phyloP scores from a whole-genome alignment of 345 rosid species.

The Eucalyptus pauciflora region DNA sequence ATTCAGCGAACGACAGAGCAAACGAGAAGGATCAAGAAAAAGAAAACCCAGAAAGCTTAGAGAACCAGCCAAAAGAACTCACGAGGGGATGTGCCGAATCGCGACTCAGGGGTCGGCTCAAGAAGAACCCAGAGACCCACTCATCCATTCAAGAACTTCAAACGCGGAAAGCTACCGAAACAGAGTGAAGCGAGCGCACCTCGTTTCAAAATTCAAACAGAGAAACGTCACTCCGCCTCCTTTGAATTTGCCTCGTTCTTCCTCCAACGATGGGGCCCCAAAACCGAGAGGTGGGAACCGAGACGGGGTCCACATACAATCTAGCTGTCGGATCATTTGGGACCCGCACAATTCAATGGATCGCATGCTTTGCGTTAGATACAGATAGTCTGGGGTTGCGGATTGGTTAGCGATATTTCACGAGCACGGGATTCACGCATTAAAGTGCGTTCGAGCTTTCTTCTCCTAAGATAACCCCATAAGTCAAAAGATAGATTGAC shows the following conservation, averaged over 20 bases:
- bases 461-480: neutral
- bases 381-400: neutral
- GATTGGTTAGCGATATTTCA: neutral
- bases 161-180: neutral
- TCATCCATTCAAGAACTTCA: neutral
- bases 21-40: neutral
- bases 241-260: neutral
- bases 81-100: neutral
- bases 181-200: neutral
- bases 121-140: neutral
- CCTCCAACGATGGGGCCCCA: neutral
- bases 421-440: neutral
- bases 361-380: neutral
- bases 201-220: neutral
- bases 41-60: neutral
- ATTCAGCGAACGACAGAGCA: neutral
- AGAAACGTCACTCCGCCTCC: neutral
- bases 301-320: neutral
- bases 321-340: neutral
- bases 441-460: neutral
- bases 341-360: neutral
- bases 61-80: neutral
- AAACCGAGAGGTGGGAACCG: neutral
- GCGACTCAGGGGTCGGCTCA: neutral
- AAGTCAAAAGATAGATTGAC: neutral